phyloP scores from a whole-genome alignment of 805 yeast species.

The Metschnikowia reukaufii region DNA sequence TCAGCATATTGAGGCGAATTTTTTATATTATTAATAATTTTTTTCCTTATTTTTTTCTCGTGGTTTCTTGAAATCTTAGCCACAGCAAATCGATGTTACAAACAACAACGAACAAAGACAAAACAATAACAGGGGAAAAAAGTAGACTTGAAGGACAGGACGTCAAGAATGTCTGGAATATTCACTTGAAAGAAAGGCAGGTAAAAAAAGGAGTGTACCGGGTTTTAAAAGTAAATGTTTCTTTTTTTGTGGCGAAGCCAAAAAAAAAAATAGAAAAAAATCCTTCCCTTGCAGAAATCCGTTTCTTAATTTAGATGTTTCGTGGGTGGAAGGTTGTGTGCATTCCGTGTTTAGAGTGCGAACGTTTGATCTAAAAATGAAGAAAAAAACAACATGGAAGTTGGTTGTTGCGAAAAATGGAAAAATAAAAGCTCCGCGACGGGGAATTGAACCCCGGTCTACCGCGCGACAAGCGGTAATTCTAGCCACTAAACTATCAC shows the following conservation, averaged over 20 bases:
- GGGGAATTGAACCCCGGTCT: slow-evolving; percentile 26
- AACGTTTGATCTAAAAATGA: background rate
- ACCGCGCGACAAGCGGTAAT: slow-evolving; percentile 26
- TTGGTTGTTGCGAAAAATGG: background rate
- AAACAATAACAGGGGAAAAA: background rate
- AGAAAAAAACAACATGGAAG: background rate
- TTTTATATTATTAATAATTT: background rate
- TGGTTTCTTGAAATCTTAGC: background rate
- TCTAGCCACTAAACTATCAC: slow-evolving; percentile 25
- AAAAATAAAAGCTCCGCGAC: slow-evolving; percentile 18
- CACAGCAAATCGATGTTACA: background rate
- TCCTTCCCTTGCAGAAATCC: background rate
- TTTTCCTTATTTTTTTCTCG: background rate
- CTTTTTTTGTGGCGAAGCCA: background rate
- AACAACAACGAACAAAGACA: background rate
- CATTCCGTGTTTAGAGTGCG: slow-evolving; percentile 6
- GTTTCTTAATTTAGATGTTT: slow-evolving; percentile 4
- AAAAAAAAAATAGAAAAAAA: background rate
- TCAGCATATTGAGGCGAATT: background rate
- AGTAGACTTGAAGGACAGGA: background rate
- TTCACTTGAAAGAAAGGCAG: background rate
- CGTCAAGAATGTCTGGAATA: background rate
- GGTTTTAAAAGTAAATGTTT: background rate
- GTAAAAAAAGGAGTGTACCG: too few species aligned
- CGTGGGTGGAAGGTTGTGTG: background rate